Evolutionary conservation across 257 asterid genomes (phyloP), one percentile per base, ranked within the genome.

Genomic region (Schizonepeta tenuifolia): DNA sequence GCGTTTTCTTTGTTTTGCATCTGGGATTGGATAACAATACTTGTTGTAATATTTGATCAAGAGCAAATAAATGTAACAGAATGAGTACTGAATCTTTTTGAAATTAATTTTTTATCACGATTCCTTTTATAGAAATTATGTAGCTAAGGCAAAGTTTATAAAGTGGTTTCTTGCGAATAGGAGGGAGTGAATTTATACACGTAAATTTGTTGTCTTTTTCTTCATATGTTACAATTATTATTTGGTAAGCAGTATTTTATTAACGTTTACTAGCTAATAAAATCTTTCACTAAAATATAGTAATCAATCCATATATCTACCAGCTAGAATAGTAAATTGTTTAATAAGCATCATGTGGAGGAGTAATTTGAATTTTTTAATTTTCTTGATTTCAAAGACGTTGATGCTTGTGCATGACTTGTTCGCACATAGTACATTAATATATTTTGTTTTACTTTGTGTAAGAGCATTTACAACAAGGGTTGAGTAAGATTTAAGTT

Each of bases 1-100:
- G 50, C 74, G 24, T 44, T 72, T 13, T 84, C 91, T 9, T 81
- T 63, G 60, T 67, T 80, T 13, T 82, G 82, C 97, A 88, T 86
- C 8, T 60, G 33, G 56, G 41, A 11, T 4, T 35, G 7, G 1
- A 24, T 24, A 2, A 24, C 26, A 24, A 1, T 0, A 5, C 33
- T 28, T 36, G 41, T 7, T 7, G 8, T 38, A 38, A 38, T 38
- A 38, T 8, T 38, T 8, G 43, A 38, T 38, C 43, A 38, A 38
- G 43, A 38, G 10, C 43, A 38, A 38, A 38, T 38, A 7, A 38
- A 38, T 38, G 43, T 38, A 9, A 38, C 12, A 38, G 9, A 38
- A 36, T 36, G 41, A 36, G n/a, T n/a, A n/a, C 10, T 7, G 10
- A 7, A 36, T 7, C 7, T 7, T 7, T 1, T 36, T 1, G 47